Conservation (phyloP, 257 asterid species). For the Orobanche coerulescens region DNA sequence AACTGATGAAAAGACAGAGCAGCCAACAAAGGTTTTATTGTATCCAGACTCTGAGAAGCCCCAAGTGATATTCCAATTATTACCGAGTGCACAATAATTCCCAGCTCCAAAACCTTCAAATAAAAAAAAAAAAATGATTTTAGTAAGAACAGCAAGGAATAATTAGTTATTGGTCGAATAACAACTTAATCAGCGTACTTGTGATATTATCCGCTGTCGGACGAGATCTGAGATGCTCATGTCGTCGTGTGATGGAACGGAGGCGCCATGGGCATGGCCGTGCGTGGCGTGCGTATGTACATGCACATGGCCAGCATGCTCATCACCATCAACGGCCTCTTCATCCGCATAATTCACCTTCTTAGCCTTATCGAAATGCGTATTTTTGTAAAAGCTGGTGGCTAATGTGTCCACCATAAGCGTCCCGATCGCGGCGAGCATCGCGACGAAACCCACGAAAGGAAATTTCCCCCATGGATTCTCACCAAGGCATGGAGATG, state of each 20-base stretch:
- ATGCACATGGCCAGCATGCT: conserved; percentile 27
- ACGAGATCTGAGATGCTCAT: conserved; percentile 27
- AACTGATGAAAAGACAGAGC: conserved; percentile 63
- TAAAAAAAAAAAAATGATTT: background rate
- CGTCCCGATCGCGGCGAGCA: conserved; percentile 48
- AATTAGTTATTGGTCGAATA: background rate
- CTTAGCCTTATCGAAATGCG: conserved; percentile 33
- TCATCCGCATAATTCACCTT: conserved; percentile 23
- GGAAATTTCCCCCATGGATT: conserved; percentile 52
- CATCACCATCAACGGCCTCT: conserved; percentile 14
- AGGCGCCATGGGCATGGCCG: conserved; percentile 45
- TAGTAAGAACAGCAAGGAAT: background rate
- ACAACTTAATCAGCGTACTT: conserved; percentile 26
- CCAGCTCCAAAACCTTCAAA: conserved; percentile 54
- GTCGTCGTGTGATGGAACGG: conserved; percentile 22
- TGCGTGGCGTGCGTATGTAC: conserved; percentile 32
- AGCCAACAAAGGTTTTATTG: conserved; percentile 45
- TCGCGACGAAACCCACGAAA: conserved; percentile 42
- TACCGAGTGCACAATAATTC: conserved; percentile 58
- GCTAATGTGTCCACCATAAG: conserved; percentile 49
- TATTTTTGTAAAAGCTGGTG: conserved; percentile 34
- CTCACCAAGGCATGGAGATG: conserved; percentile 42
- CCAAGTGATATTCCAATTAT: conserved; percentile 56
- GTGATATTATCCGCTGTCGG: conserved; percentile 56
- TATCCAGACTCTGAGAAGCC: conserved; percentile 36